Base-by-base conservation (phyloP, 192 early-diverging fungal genomes). In the Backusella liffmaniae region DNA sequence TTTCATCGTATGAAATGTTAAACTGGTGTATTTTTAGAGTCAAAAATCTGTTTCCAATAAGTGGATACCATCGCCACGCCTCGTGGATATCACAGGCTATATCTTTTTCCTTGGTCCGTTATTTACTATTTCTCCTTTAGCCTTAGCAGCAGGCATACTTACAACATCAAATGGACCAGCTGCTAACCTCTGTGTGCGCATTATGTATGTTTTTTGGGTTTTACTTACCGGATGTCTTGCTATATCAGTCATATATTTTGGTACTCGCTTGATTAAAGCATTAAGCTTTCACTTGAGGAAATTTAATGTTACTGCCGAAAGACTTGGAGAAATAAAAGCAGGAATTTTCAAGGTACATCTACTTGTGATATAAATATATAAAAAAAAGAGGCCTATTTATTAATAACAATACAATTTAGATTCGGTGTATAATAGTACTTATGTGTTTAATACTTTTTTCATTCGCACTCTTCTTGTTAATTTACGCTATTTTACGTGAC, bases 161-260 rank as follows among this genome's bases (percentile, higher is more conserved):
- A 62, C 74, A 16, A 51, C 51, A 1, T 35, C 69, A 5, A 72
- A 80, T 13, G 9, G 56, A 5, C 23, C 21, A 21, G 2, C 53
- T 16, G 74, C 79, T 26, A 41, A 42, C 6, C 30, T 76, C 4
- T 80, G 75, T 51, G 72, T 65, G 1, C 41, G 46, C 26, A 23
- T 80, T 21, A 42, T 80, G 1, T 80, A 80, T 68, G 37, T 75
- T 9, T 75, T 76, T 41, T 80, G 79, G 79, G 69, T 80, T 51
- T n/a, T 76, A 21, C 70, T 76, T 42, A 36, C 18, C 35, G 49
- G 51, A 6, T 13, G 34, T 53, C 30, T 80, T 13, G 32, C 70
- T 18, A 1, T 56, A 0, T 9, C 79, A 1, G 73, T 80, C 2
- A 39, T 80, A 5, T 73, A 49, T 46, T 69, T 70, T 34, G 79